Evolutionary conservation across 441 rosid genomes (phyloP), one percentile per base, ranked within the genome.

Genomic region (Pelargonium cotyledonis): DNA sequence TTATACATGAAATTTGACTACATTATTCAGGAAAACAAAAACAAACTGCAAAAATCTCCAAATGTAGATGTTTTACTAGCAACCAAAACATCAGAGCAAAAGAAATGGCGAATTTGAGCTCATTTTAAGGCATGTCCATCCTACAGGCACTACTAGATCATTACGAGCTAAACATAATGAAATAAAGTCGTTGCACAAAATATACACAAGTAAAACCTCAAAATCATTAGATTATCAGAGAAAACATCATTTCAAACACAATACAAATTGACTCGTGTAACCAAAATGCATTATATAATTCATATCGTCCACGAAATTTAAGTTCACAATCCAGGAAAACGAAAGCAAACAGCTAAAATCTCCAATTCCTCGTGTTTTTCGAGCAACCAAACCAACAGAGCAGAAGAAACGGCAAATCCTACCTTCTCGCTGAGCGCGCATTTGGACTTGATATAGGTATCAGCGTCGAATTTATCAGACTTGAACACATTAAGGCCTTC

Each of bases 371-470:
- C 16, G 5, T 5, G 1, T 51, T 15, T 51, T 7, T 11, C 57
- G 57, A 51, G 57, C 57, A 51, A 51, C 29, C 63, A 58, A 18
- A 10, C 26, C 9, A 18, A 7, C 11, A 7, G 23, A 10, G 49
- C 15, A 11, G 19, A 18, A 47, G 51, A 21, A 7, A 9, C 0
- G 16, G 35, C 19, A 18, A 21, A 40, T 18, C 26, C 29, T 63
- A 95, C 99, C 96, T 92, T 95, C 71, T 95, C 99, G 85, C 84
- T 87, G 79, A 95, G 93, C 53, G 98, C 81, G 76, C 97, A 92
- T 82, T 88, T 95, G 73, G 98, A 84, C 83, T 92, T 96, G 67
- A 95, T 90, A 80, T 81, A 95, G 68, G 88, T 81, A 49, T 92
- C 96, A 73, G 98, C 93, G 74, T 95, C 91, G 83, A 92, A 95